Conservation (phyloP, 306 rosid species). For the Fagus crenata region DNA sequence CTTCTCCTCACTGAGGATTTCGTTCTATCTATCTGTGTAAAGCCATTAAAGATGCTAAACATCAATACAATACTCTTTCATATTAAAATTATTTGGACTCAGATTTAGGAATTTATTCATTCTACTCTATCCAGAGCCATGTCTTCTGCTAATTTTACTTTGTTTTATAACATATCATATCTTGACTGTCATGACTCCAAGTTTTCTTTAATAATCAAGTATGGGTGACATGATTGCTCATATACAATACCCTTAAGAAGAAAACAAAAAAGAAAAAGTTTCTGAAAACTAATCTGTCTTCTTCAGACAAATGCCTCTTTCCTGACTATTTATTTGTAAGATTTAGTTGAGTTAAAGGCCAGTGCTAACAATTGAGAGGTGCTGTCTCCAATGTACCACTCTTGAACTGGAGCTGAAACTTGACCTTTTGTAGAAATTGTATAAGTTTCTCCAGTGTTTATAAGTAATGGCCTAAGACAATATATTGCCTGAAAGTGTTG, state of each 20-base stretch:
- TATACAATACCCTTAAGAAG: neutral
- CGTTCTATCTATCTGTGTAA: constrained; percentile 36
- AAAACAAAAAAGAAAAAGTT: neutral
- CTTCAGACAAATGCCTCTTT: neutral
- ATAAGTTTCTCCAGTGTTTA: constrained; percentile 21
- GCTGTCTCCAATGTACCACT: neutral
- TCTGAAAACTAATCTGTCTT: neutral
- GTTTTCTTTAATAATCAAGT: neutral
- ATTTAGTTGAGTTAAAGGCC: neutral
- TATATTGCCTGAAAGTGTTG: neutral
- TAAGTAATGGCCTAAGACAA: constrained; percentile 4
- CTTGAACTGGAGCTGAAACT: constrained; percentile 7
- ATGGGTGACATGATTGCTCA: neutral
- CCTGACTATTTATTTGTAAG: neutral
- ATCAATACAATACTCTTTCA: neutral
- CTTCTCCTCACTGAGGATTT: constrained; percentile 41
- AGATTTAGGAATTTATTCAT: constrained; percentile 13
- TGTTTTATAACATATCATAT: neutral
- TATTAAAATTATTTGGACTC: neutral
- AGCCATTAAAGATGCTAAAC: constrained; percentile 8
- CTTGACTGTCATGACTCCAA: neutral
- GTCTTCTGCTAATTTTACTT: constrained; percentile 6
- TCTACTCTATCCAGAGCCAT: constrained; percentile 14
- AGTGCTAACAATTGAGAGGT: neutral
- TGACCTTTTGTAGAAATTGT: neutral